Evolutionary conservation across 768 basidiomycete species (phyloP).

Genomic region (Hygrophorus pudorinus): DNA sequence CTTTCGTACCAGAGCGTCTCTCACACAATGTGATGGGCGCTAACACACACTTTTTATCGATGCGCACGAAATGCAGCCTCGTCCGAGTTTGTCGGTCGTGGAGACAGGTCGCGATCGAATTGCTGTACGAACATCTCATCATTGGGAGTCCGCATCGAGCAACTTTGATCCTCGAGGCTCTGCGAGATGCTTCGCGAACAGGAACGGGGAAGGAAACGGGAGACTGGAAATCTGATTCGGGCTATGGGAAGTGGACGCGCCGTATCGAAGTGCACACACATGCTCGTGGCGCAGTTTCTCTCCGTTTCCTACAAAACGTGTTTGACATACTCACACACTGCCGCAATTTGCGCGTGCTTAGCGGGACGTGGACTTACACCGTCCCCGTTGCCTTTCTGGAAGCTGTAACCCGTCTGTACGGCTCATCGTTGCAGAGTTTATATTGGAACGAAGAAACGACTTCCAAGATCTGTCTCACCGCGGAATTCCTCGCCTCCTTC

Average conservation of each 20-base stretch:
- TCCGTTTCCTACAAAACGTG: constrained; percentile 30
- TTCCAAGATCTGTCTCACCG: constrained; percentile 18
- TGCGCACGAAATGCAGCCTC: constrained; percentile 39
- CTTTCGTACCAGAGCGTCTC: constrained; percentile 30
- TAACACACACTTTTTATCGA: constrained; percentile 36
- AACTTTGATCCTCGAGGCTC: constrained; percentile 24
- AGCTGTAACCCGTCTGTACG: constrained; percentile 30
- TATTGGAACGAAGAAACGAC: constrained; percentile 31
- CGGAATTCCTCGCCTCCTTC: constrained; percentile 31
- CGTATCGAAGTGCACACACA: constrained; percentile 39
- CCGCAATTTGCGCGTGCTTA: constrained; percentile 34
- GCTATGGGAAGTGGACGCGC: constrained; percentile 37
- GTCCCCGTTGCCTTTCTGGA: constrained; percentile 35
- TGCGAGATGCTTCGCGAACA: constrained; percentile 15
- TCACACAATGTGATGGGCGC: constrained; percentile 35
- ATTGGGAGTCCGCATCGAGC: constrained; percentile 37
- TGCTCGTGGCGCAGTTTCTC: constrained; percentile 27
- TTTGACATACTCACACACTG: constrained; percentile 36
- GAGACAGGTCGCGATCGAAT: constrained; percentile 30
- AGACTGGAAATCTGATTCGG: constrained; percentile 3
- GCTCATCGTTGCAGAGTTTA: constrained; percentile 30
- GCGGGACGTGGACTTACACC: constrained; percentile 34
- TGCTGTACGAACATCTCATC: constrained; percentile 36
- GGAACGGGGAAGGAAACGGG: background rate
- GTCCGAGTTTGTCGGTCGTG: constrained; percentile 39